These are phyloP conservation scores for Trypanosoma melophagium DNA, from an alignment of 208 protist genomes.

Conservation along the genomic window DNA sequence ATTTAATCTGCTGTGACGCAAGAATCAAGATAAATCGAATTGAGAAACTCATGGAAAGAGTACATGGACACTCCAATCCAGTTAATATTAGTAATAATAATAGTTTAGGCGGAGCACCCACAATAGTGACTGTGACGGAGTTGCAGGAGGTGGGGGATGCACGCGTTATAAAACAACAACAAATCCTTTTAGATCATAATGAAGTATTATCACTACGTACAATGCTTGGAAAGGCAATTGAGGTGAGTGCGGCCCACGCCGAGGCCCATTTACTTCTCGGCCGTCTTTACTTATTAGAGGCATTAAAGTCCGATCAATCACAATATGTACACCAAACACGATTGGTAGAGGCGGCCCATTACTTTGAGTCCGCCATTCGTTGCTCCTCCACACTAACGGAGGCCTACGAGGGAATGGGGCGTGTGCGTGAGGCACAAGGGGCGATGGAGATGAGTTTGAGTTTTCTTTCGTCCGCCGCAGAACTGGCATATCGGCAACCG, in stretches of 20 bases:
- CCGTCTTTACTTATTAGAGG: slow-evolving; percentile 47
- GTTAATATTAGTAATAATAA: slow-evolving; percentile 1
- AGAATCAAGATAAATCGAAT: slow-evolving; percentile 25
- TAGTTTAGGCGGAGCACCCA: slow-evolving; percentile 2
- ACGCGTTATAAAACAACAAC: slow-evolving; percentile 16
- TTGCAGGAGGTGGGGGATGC: slow-evolving; percentile 23
- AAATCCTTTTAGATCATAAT: slow-evolving; percentile 8
- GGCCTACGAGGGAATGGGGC: slow-evolving; percentile 60
- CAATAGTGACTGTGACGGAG: slow-evolving; percentile 17
- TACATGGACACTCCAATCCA: neutral
- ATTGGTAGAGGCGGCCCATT: slow-evolving; percentile 52
- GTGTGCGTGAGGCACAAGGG: slow-evolving; percentile 62
- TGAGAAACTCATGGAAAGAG: slow-evolving; percentile 8
- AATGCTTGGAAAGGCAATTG: slow-evolving; percentile 44
- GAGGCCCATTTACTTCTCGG: slow-evolving; percentile 62
- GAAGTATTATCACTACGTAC: slow-evolving; percentile 33
- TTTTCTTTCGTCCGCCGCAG: slow-evolving; percentile 59
- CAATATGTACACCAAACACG: slow-evolving; percentile 31
- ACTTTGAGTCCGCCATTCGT: slow-evolving; percentile 53
- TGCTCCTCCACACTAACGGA: slow-evolving; percentile 32
- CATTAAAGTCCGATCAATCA: slow-evolving; percentile 37
- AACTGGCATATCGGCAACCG: slow-evolving; percentile 45
- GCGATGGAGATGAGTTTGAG: slow-evolving; percentile 52
- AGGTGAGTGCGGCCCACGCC: slow-evolving; percentile 42
- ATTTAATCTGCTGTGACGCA: slow-evolving; percentile 54